Evolutionary conservation across 768 basidiomycete genomes (phyloP).

Genomic region (Kwoniella dejecticola): DNA sequence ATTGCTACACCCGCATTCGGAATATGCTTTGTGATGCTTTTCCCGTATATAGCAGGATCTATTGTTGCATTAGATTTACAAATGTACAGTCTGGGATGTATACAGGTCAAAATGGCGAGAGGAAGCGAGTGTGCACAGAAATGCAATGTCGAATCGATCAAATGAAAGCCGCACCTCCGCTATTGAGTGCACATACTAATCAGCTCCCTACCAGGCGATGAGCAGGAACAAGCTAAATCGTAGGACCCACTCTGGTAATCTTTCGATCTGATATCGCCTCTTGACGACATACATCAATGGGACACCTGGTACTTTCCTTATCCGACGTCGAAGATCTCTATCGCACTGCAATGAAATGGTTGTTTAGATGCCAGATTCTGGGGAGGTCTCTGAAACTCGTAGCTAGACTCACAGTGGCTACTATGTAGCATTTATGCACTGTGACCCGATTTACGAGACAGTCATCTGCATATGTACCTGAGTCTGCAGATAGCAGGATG

Average conservation of each 20-base stretch:
- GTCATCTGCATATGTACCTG: constrained; percentile 98
- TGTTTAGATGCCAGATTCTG: background rate
- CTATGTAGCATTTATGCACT: constrained; percentile 92
- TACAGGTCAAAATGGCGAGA: too few species aligned
- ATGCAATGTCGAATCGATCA: background rate
- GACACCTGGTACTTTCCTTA: constrained; percentile 79
- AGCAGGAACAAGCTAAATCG: background rate
- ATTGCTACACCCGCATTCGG: too few species aligned
- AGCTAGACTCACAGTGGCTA: constrained; percentile 68
- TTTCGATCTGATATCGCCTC: constrained; percentile 88
- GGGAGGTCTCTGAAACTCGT: background rate
- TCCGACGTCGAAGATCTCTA: constrained; percentile 84
- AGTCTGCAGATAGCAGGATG: too few species aligned
- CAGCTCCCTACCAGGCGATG: too few species aligned
- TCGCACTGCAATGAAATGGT: constrained; percentile 65
- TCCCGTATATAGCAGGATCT: too few species aligned
- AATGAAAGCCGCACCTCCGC: constrained; percentile 38
- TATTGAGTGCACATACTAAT: constrained; percentile 1
- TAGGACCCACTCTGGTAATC: constrained; percentile 70
- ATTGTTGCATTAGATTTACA: too few species aligned
- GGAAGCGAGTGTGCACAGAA: too few species aligned
- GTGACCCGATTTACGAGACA: constrained; percentile 95
- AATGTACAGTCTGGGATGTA: too few species aligned
- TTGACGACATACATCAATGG: constrained; percentile 97
- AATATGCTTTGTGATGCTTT: too few species aligned